Percentiles rank a stretch among this genome's conserved stretches.
These are phyloP conservation scores for Murraya koenigii DNA, from an alignment of 345 rosid species.

Conservation along the genomic window DNA sequence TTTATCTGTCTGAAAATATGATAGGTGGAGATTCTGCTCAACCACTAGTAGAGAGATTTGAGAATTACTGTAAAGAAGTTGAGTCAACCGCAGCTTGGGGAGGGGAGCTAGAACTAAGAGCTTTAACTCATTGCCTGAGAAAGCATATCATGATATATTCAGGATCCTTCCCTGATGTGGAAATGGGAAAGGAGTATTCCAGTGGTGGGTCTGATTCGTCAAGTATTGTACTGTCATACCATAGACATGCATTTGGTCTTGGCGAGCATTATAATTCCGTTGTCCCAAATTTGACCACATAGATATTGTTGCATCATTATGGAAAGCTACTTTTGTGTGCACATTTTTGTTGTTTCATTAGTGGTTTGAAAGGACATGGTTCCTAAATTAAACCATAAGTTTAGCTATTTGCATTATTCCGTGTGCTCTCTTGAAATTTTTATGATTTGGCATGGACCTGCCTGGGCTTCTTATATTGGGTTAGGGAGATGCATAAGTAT, in stretches of 20 bases:
- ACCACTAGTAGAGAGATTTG: conserved; percentile 44
- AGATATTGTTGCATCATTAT: neutral
- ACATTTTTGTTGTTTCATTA: neutral
- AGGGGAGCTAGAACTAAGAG: conserved; percentile 64
- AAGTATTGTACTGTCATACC: conserved; percentile 50
- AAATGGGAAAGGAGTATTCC: conserved; percentile 67
- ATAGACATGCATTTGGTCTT: conserved; percentile 65
- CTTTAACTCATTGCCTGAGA: conserved; percentile 55
- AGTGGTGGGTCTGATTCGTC: conserved; percentile 20
- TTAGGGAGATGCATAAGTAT: no score
- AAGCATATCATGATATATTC: conserved; percentile 56
- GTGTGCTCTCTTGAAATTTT: neutral
- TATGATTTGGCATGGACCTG: neutral
- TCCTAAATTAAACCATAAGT: neutral
- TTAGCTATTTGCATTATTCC: neutral
- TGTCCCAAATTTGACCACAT: conserved; percentile 25
- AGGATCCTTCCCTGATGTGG: conserved; percentile 69
- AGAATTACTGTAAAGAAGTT: conserved; percentile 57
- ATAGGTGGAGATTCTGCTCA: conserved; percentile 28
- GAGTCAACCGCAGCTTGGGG: conserved; percentile 76
- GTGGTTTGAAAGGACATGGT: conserved; percentile 1
- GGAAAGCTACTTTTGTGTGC: neutral
- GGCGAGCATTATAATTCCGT: conserved; percentile 72
- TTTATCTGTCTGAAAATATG: conserved; percentile 47
- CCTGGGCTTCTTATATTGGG: no score